A percentile compares a stretch with the other conserved stretches of the same genome.
phyloP scores from a whole-genome alignment of 1,284 basidiomycete species.

The Mycena sp. region DNA sequence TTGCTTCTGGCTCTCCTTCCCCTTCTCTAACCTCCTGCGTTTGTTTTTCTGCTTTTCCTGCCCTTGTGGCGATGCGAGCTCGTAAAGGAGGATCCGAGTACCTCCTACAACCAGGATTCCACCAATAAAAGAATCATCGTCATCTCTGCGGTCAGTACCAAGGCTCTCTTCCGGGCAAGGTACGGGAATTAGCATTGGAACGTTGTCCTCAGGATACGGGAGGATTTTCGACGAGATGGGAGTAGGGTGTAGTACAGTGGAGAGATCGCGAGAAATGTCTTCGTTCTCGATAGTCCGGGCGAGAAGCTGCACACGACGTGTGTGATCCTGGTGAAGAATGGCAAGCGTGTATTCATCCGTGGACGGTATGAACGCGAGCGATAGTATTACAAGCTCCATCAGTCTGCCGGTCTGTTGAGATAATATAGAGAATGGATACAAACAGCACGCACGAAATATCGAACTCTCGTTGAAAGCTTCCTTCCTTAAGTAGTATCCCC shows the following conservation, averaged over 20 bases:
- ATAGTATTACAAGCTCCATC: conserved; percentile 79
- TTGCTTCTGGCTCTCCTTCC: conserved; percentile 54
- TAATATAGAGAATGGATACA: not conserved
- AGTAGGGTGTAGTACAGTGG: conserved; percentile 57
- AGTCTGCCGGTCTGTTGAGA: conserved; percentile 55
- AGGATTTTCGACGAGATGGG: conserved; percentile 48
- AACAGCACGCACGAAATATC: conserved; percentile 69
- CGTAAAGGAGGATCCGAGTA: conserved; percentile 66
- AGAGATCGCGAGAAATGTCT: conserved; percentile 65
- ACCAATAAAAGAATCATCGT: conserved; percentile 52
- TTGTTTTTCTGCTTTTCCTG: conserved; percentile 64
- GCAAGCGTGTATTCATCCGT: conserved; percentile 65
- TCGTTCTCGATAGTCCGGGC: conserved; percentile 63
- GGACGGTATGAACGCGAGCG: conserved; percentile 70
- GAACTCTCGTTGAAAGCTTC: conserved; percentile 61
- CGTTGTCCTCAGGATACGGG: conserved; percentile 50
- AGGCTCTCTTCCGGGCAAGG: conserved; percentile 41
- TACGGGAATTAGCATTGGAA: conserved; percentile 59
- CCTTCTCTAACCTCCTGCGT: conserved; percentile 57
- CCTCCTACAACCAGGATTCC: conserved; percentile 80
- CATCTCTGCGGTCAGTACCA: conserved; percentile 43
- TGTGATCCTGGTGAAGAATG: conserved; percentile 75
- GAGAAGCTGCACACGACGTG: conserved; percentile 66
- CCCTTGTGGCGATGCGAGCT: conserved; percentile 55
- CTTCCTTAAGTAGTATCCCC: conserved; percentile 62